These are phyloP conservation scores for Ormosia emarginata DNA, from an alignment of 306 rosid genomes.

Conservation along the genomic window DNA sequence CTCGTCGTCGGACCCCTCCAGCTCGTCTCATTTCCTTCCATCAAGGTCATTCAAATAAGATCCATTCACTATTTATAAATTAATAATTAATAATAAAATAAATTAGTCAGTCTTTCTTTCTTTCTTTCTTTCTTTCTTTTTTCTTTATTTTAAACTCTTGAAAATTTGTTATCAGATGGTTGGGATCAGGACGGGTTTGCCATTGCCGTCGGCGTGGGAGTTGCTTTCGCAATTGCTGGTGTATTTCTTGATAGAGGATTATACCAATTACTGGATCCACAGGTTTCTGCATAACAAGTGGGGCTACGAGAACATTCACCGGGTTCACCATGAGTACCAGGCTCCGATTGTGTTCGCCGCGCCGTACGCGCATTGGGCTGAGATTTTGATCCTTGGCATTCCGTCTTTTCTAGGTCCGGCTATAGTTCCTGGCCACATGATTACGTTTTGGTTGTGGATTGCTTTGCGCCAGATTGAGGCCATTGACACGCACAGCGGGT, in stretches of 20 bases:
- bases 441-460: slow-evolving; percentile 93
- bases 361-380: slow-evolving; percentile 95
- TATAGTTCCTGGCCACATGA: slow-evolving; percentile 85
- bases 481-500: slow-evolving; percentile 95
- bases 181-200: slow-evolving; percentile 74
- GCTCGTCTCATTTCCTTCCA: slow-evolving; percentile 73
- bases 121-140: too few relatives aligned
- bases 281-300: slow-evolving; percentile 77
- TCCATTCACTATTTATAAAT: neutral
- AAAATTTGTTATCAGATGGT: slow-evolving; percentile 42
- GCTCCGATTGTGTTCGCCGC: slow-evolving; percentile 96
- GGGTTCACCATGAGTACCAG: slow-evolving; percentile 80
- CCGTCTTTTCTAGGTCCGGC: slow-evolving; percentile 98
- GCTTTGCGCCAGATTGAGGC: slow-evolving; percentile 91
- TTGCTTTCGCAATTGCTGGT: slow-evolving; percentile 56
- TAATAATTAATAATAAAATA: too few relatives aligned
- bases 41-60: slow-evolving; percentile 39
- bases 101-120: too few relatives aligned
- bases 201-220: slow-evolving; percentile 94
- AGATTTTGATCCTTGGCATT: slow-evolving; percentile 85
- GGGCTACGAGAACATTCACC: slow-evolving; percentile 93
- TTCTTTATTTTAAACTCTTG: too few relatives aligned
- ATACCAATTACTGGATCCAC: slow-evolving; percentile 93
- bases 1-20: slow-evolving; percentile 85
- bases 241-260: slow-evolving; percentile 89